Percentiles rank a stretch among this genome's conserved stretches.
These are phyloP conservation scores for Gossypium mustelinum DNA, from an alignment of 345 rosid genomes.

Conservation along the genomic window DNA sequence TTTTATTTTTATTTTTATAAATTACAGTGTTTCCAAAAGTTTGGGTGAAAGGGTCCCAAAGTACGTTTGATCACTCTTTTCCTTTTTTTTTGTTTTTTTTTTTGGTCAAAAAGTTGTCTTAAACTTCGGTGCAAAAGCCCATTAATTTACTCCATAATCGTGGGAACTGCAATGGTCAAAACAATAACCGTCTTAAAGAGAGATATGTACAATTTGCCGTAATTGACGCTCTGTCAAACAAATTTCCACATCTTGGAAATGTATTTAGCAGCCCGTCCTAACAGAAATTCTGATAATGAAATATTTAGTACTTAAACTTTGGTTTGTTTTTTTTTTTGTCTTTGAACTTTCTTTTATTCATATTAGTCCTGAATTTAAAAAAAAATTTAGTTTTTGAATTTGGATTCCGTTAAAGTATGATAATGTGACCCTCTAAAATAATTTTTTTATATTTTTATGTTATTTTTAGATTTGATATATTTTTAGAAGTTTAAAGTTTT, in stretches of 20 bases:
- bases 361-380: too few species aligned
- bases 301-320: too few species aligned
- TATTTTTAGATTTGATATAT: too few species aligned
- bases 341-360: too few species aligned
- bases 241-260: not conserved
- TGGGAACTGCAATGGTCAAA: constrained; percentile 4
- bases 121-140: not conserved
- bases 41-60: not conserved
- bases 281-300: too few species aligned
- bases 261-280: not conserved
- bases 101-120: not conserved
- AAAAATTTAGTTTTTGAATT: too few species aligned
- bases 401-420: rapidly evolving
- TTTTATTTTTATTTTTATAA: too few species aligned
- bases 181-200: not conserved
- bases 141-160: not conserved
- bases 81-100: not conserved
- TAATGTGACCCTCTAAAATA: rapidly evolving
- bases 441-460: too few species aligned
- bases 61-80: not conserved
- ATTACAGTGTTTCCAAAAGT: not conserved
- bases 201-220: not conserved
- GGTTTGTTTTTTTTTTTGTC: too few species aligned
- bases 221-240: not conserved
- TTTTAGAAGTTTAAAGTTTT: too few species aligned